Evolutionary conservation across 2,329 filamentous ascomycete species (phyloP), one percentile per base, ranked within the genome.

Genomic region (Fusarium bactridioides): DNA sequence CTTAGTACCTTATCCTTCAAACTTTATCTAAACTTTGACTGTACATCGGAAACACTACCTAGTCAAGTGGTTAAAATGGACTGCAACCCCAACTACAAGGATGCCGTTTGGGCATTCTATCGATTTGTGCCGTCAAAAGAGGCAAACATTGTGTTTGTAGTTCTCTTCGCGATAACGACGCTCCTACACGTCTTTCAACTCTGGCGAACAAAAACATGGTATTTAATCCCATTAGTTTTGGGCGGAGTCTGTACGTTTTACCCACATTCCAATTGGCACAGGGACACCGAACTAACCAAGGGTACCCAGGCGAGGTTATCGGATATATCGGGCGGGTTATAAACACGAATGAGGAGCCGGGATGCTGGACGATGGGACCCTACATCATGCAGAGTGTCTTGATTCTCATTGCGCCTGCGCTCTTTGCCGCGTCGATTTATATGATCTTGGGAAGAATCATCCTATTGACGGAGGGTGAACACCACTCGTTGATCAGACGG

Each of bases 241-340:
- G 77, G 77, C 5, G 77, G 77, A 55, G 29, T 69, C 7, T 69
- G 74, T 78, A 73, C 4, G 74, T 64, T 53, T 21, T 33, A 11
- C 44, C 40, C n/a, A n/a, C 9, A 23, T 47, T 16, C 16, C 15
- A 9, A 29, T n/a, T 19, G n/a, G 19, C 12, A 18, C 10, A 50
- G 33, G n/a, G 41, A 23, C 45, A 27, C 21, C 21, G 21, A 13
- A 7, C 56, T 74, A 29, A 71, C 10, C 25, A 7, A 23, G 11
- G 18, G 47, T 50, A 18, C 27, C 15, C 21, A 79, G 78, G 68
- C 10, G 77, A 80, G 61, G 57, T 70, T 21, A 69, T 79, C 12
- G 78, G 78, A 56, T 89, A 89, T 72, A 78, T 86, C 45, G 86
- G 84, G 10, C 84, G 88, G 63, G 76, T 84, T 5, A 68, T 86